These are phyloP conservation scores for Penicillium aurantiogriseum DNA, from an alignment of 2,329 filamentous ascomycete genomes.

Conservation along the genomic window DNA sequence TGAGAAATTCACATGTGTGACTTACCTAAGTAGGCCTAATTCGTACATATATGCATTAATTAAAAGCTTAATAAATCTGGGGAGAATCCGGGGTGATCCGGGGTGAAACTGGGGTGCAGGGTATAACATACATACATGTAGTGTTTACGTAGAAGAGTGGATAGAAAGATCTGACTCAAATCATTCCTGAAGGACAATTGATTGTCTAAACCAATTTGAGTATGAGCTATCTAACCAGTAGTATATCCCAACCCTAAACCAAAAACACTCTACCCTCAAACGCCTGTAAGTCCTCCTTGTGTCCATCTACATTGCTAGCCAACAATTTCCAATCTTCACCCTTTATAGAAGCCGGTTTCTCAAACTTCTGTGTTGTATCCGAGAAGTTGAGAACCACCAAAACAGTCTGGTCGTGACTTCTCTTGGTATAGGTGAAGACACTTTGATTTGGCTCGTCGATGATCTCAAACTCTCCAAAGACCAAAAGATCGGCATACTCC, in stretches of 20 bases:
- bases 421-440: conserved; percentile 25
- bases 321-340: conserved; percentile 20
- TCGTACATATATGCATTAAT: neutral
- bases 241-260: conserved; percentile 7
- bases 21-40: neutral
- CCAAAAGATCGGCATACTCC: conserved; percentile 56
- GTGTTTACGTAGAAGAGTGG: neutral
- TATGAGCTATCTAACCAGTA: neutral
- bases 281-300: conserved; percentile 24
- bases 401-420: neutral
- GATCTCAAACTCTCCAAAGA: conserved; percentile 45
- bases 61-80: neutral
- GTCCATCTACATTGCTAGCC: conserved; percentile 23
- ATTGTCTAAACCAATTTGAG: neutral
- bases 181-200: neutral
- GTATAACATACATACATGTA: no score
- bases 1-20: neutral
- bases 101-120: neutral
- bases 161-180: neutral
- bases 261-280: conserved; percentile 38
- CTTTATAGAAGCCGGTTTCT: neutral
- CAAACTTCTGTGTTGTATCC: conserved; percentile 1
- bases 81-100: no score
- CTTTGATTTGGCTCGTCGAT: conserved; percentile 10
- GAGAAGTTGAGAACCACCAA: conserved; percentile 22